phyloP scores from a whole-genome alignment of 257 asterid genomes.

The Gynochthodes officinalis region DNA sequence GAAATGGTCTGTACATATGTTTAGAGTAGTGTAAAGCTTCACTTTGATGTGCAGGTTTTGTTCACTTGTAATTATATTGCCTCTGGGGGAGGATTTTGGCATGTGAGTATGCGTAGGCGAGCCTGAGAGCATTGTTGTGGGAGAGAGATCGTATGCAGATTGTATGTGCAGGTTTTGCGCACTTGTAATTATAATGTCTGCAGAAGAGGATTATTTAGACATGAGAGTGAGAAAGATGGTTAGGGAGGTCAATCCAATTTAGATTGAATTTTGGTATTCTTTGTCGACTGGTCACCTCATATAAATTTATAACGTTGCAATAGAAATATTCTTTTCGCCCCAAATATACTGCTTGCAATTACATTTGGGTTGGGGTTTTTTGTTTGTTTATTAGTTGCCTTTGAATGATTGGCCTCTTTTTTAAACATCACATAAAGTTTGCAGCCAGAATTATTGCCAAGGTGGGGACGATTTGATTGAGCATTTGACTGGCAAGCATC shows the following conservation, averaged over 20 bases:
- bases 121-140: not conserved
- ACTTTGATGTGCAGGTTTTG: constrained; percentile 37
- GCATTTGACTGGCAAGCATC: no score
- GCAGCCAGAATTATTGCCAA: no score
- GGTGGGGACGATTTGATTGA: no score
- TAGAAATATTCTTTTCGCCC: not conserved
- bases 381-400: no score
- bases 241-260: constrained; percentile 2
- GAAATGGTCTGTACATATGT: constrained; percentile 26
- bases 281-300: not conserved
- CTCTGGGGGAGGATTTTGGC: not conserved
- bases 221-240: constrained; percentile 1
- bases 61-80: constrained; percentile 20
- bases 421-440: no score
- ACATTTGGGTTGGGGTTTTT: no score
- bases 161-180: not conserved
- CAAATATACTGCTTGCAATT: no score
- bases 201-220: not conserved
- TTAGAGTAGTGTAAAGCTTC: constrained; percentile 43
- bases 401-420: no score
- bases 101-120: no score
- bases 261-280: not conserved
- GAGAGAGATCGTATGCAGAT: not conserved
- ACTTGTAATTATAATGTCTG: not conserved
- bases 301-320: not conserved